Percentiles rank a stretch among this genome's conserved stretches.
Conservation (phyloP, 768 basidiomycete species). For the Paxillus involutus region DNA sequence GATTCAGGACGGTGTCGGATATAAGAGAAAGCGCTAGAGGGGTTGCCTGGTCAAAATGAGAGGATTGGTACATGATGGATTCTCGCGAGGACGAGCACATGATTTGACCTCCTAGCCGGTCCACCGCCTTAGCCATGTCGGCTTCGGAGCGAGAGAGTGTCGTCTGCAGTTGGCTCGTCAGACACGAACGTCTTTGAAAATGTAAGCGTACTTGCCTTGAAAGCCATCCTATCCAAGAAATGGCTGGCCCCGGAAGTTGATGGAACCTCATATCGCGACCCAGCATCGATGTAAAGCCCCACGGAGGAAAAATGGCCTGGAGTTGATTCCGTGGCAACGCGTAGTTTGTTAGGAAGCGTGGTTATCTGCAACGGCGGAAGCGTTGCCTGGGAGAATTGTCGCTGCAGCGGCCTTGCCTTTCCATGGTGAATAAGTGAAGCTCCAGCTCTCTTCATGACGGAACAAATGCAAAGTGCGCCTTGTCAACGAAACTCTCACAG, state of each 20-base stretch:
- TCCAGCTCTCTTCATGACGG: constrained; percentile 40
- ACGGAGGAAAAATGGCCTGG: constrained; percentile 94
- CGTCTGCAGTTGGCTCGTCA: constrained; percentile 46
- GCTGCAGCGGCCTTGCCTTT: constrained; percentile 23
- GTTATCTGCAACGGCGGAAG: constrained; percentile 60
- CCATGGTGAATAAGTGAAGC: constrained; percentile 39
- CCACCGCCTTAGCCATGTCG: constrained; percentile 79
- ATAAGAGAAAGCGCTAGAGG: constrained; percentile 84
- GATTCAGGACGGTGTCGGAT: constrained; percentile 84
- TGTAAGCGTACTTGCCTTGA: constrained; percentile 64
- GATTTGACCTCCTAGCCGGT: constrained; percentile 88
- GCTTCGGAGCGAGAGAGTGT: constrained; percentile 70
- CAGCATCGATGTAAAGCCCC: constrained; percentile 93
- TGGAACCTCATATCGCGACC: constrained; percentile 82
- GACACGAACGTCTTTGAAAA: neutral
- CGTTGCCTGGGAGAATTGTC: constrained; percentile 26
- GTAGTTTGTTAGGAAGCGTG: constrained; percentile 86
- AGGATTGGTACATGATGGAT: constrained; percentile 97
- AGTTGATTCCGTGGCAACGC: constrained; percentile 87
- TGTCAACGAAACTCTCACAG: neutral
- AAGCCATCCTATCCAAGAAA: constrained; percentile 93
- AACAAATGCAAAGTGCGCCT: constrained; percentile 1
- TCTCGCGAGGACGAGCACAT: constrained; percentile 89
- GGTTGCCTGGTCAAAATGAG: constrained; percentile 83
- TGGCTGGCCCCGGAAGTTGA: constrained; percentile 81